A percentile compares a stretch with the other conserved stretches of the same genome.
Evolutionary conservation across 371 early-diverging fungal genomes (phyloP).

Genomic region (Saksenaea vasiformis): DNA sequence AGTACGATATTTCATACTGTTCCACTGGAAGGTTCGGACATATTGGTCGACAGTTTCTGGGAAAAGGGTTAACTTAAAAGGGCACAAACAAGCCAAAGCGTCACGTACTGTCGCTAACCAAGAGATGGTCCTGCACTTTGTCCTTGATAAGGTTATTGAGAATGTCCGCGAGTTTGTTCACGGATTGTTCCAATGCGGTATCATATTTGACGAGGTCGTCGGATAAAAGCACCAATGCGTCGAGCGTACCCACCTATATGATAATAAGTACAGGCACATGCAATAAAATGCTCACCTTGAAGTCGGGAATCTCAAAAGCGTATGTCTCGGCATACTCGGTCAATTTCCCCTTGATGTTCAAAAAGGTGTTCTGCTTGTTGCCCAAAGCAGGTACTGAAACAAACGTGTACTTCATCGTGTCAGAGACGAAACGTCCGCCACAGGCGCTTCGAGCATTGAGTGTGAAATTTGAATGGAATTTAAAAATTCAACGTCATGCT

Average conservation of each 20-base stretch:
- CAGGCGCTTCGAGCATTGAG: too few relatives aligned
- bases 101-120: constrained; percentile 83
- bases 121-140: constrained; percentile 54
- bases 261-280: neutral
- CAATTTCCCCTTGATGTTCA: constrained; percentile 47
- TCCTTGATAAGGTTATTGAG: constrained; percentile 65
- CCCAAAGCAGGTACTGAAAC: constrained; percentile 55
- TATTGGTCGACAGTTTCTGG: constrained; percentile 83
- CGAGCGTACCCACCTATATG: constrained; percentile 89
- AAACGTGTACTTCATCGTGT: constrained; percentile 47
- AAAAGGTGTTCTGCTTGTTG: constrained; percentile 45
- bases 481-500: too few relatives aligned
- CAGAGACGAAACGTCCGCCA: neutral
- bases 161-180: constrained; percentile 81
- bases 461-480: too few relatives aligned
- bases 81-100: neutral
- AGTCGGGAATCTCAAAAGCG: constrained; percentile 53
- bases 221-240: constrained; percentile 85
- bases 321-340: constrained; percentile 43
- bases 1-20: constrained; percentile 93
- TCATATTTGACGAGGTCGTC: constrained; percentile 93
- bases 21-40: constrained; percentile 88
- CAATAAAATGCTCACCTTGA: constrained; percentile 40
- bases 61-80: neutral
- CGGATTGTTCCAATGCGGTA: constrained; percentile 69